Percentiles rank a stretch among this genome's conserved stretches.
phyloP scores from a whole-genome alignment of 2,329 filamentous ascomycete genomes.

The Pezicula carpinea region DNA sequence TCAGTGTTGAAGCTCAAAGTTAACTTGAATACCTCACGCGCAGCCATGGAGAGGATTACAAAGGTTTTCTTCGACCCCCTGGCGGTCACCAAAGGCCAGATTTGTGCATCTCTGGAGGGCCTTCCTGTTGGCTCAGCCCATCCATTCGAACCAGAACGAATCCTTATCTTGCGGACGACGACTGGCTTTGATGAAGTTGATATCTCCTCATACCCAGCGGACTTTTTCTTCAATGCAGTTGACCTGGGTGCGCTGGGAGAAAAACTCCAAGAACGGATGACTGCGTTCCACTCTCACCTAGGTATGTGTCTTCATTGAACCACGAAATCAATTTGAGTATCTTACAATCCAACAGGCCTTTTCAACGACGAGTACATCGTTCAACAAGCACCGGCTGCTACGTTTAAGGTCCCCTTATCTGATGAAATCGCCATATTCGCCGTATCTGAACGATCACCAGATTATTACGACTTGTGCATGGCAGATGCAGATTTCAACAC shows the following conservation, averaged over 20 bases:
- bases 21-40: neutral
- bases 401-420: conserved; percentile 14
- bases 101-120: conserved; percentile 13
- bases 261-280: conserved; percentile 18
- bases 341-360: conserved; percentile 6
- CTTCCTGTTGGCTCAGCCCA: conserved; percentile 21
- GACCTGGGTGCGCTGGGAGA: conserved; percentile 23
- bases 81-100: conserved; percentile 17
- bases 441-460: conserved; percentile 18
- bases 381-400: conserved; percentile 17
- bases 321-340: neutral
- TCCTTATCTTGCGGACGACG: conserved; percentile 15
- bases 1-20: too few relatives aligned
- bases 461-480: conserved; percentile 25
- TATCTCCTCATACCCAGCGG: conserved; percentile 21
- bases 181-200: conserved; percentile 18
- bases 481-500: conserved; percentile 17
- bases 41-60: conserved; percentile 17
- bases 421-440: conserved; percentile 19
- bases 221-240: conserved; percentile 23
- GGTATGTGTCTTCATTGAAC: conserved; percentile 6
- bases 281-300: conserved; percentile 12
- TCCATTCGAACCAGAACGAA: conserved; percentile 17
- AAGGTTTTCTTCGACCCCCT: conserved; percentile 25
- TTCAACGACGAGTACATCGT: conserved; percentile 17